These are phyloP conservation scores for Fusarium sp. DNA, from an alignment of 2,329 filamentous ascomycete genomes.

Conservation along the genomic window DNA sequence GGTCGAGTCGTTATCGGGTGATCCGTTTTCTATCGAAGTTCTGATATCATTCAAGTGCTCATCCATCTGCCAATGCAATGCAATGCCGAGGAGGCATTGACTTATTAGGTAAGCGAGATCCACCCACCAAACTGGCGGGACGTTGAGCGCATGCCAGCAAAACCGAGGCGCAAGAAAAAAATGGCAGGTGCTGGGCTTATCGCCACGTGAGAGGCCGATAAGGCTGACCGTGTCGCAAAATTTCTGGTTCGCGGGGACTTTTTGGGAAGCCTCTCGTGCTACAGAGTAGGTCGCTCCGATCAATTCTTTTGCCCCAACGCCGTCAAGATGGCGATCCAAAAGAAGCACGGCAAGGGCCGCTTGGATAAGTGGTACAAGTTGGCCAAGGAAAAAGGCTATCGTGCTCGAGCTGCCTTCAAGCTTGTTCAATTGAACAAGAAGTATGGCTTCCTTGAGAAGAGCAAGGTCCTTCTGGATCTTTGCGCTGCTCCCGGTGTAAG, in stretches of 20 bases:
- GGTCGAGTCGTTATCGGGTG: constrained; percentile 28
- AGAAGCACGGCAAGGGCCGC: constrained; percentile 99
- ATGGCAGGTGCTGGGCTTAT: constrained; percentile 36
- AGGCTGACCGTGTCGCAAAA: constrained; percentile 45
- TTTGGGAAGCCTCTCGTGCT: constrained; percentile 27
- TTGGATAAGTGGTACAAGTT: constrained; percentile 99
- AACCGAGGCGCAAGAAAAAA: neutral
- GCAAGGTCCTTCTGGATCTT: constrained; percentile 95
- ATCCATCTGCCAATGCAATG: constrained; percentile 33
- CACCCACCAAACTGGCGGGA: neutral
- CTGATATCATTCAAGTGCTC: constrained; percentile 41
- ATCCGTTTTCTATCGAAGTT: constrained; percentile 24
- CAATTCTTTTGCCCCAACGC: neutral
- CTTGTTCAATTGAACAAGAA: constrained; percentile 99
- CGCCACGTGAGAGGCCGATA: constrained; percentile 51
- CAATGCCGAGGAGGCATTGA: constrained; percentile 18
- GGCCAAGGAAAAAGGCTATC: constrained; percentile 97
- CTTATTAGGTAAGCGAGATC: constrained; percentile 34
- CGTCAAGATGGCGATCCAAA: constrained; percentile 87
- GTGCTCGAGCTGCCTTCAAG: constrained; percentile 97
- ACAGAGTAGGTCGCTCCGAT: neutral
- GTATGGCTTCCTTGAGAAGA: constrained; percentile 97
- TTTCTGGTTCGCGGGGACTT: constrained; percentile 48
- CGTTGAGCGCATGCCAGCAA: neutral
- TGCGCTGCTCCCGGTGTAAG: constrained; percentile 93